These are phyloP conservation scores for Coelastrella sp. DNA, from an alignment of 139 green algal species.

Conservation along the genomic window DNA sequence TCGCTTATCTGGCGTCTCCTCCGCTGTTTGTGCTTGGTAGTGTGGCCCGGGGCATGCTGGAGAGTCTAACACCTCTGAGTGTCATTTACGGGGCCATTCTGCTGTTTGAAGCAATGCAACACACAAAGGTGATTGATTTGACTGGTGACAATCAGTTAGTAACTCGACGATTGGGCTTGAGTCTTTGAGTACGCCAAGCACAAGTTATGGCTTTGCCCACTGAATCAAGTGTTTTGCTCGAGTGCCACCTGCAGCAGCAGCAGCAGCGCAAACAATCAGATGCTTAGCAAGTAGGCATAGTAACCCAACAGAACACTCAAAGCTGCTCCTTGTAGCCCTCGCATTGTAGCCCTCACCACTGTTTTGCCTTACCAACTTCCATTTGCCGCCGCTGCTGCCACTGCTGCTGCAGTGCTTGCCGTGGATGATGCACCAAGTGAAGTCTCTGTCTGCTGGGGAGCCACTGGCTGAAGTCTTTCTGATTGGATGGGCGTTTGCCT, in stretches of 20 bases:
- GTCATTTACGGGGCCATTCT: constrained; percentile 9
- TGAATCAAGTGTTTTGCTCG: not conserved
- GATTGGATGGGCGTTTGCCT: constrained; percentile 18
- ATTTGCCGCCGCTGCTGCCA: no score
- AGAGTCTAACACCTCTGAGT: constrained; percentile 5
- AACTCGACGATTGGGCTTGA: no score
- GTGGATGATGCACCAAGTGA: constrained; percentile 29
- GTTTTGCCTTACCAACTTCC: no score
- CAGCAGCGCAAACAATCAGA: no score
- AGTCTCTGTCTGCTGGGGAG: constrained; percentile 4
- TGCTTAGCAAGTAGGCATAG: no score
- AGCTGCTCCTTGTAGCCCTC: no score
- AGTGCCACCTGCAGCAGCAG: no score
- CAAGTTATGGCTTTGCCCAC: no score
- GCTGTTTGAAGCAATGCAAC: constrained; percentile 31
- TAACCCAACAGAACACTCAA: no score
- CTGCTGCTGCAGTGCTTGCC: constrained; percentile 18
- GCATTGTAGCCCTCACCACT: no score
- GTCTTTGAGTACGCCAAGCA: no score
- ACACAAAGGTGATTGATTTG: constrained; percentile 2
- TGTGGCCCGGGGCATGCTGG: not conserved
- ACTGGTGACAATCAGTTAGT: no score
- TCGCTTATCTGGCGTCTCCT: not conserved
- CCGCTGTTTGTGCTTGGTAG: constrained; percentile 8
- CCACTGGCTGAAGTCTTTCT: constrained; percentile 28